Evolutionary conservation across 1,284 basidiomycete genomes (phyloP).

Genomic region (Takashimella koratensis): DNA sequence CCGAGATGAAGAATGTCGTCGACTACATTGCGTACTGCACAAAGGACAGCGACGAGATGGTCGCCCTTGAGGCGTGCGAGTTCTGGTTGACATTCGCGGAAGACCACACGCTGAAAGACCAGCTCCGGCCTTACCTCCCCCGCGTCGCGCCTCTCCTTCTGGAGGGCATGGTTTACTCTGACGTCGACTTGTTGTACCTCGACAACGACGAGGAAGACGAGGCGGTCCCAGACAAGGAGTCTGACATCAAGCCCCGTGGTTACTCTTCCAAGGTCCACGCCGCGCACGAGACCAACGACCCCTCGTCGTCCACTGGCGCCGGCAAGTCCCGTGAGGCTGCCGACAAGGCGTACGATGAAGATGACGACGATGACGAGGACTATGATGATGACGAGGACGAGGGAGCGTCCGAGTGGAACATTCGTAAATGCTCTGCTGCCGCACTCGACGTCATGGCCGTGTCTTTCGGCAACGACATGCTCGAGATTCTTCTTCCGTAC

Average conservation of each 20-base stretch:
- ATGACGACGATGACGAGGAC: constrained; percentile 81
- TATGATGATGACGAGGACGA: constrained; percentile 94
- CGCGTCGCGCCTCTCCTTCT: constrained; percentile 90
- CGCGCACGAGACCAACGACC: constrained; percentile 58
- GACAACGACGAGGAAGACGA: constrained; percentile 84
- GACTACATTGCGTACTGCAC: constrained; percentile 99
- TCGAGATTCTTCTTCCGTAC: constrained; percentile 83
- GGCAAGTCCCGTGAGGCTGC: constrained; percentile 41
- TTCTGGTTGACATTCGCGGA: constrained; percentile 99
- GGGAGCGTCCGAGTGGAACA: constrained; percentile 97
- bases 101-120: constrained; percentile 77
- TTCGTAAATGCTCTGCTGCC: constrained; percentile 96
- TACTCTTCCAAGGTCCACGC: constrained; percentile 78
- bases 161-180: constrained; percentile 96
- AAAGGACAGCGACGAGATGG: constrained; percentile 91
- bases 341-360: constrained; percentile 58
- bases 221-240: constrained; percentile 83
- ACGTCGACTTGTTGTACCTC: constrained; percentile 92
- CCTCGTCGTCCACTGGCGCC: constrained; percentile 20
- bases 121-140: constrained; percentile 77
- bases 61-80: constrained; percentile 96
- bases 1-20: constrained; percentile 91
- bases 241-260: constrained; percentile 93
- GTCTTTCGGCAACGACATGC: constrained; percentile 77
- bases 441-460: constrained; percentile 96